Percentiles rank a stretch among this genome's conserved stretches.
These are phyloP conservation scores for Cercophora newfieldiana DNA, from an alignment of 495 filamentous ascomycete species.

Conservation along the genomic window DNA sequence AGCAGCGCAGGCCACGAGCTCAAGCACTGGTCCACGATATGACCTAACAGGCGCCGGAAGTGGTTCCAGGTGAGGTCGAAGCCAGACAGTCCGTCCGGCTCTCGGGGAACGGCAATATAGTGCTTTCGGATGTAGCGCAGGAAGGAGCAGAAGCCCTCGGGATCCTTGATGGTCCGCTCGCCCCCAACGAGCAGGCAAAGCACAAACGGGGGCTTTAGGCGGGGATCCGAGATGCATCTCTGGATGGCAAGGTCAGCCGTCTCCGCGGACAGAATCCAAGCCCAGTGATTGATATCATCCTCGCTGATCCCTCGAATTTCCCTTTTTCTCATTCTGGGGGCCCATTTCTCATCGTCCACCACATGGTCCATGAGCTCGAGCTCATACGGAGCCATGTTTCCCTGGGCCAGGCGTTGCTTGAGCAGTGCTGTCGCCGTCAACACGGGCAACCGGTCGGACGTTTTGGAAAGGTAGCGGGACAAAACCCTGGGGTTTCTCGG, in stretches of 20 bases:
- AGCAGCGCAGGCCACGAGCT: conserved; percentile 37
- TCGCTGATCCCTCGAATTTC: conserved; percentile 31
- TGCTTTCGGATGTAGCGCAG: conserved; percentile 35
- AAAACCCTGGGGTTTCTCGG: background rate
- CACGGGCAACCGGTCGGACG: conserved; percentile 20
- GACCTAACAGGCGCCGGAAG: conserved; percentile 29
- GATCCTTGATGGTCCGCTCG: conserved; percentile 32
- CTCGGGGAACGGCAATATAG: conserved; percentile 22
- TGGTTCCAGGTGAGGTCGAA: background rate
- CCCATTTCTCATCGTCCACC: conserved; percentile 33
- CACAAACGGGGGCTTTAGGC: conserved; percentile 43
- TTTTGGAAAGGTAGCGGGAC: background rate
- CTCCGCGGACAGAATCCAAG: conserved; percentile 43
- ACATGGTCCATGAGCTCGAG: conserved; percentile 12
- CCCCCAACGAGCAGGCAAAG: conserved; percentile 35
- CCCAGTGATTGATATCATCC: conserved; percentile 34
- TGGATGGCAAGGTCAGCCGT: conserved; percentile 35
- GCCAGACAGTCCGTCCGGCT: background rate
- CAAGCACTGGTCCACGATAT: conserved; percentile 35
- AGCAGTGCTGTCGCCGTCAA: conserved; percentile 37
- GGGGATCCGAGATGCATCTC: conserved; percentile 35
- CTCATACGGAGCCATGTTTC: background rate
- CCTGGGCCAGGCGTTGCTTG: conserved; percentile 21
- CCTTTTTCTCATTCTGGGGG: conserved; percentile 25
- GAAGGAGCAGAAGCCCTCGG: conserved; percentile 30